Evolutionary conservation across 805 yeast genomes (phyloP).

Genomic region (Ogataea paraovalis): DNA sequence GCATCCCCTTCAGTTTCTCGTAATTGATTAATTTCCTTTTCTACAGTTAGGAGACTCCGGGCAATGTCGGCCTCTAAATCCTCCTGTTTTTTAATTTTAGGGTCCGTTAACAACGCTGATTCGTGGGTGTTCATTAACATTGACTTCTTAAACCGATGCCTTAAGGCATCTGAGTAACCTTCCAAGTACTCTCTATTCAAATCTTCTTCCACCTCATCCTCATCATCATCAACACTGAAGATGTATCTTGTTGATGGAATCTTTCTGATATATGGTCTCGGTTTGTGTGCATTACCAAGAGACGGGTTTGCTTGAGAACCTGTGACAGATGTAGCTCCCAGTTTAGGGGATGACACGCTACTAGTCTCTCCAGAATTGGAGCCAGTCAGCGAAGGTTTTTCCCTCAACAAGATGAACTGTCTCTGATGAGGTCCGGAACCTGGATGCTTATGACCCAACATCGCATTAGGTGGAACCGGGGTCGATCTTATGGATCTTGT

Average conservation of each 20-base stretch:
- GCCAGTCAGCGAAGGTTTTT: constrained; percentile 11
- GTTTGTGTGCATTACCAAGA: constrained; percentile 8
- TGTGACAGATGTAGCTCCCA: constrained; percentile 5
- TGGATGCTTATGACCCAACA: constrained; percentile 14
- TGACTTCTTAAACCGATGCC: constrained; percentile 38
- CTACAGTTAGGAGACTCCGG: constrained; percentile 18
- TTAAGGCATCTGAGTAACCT: constrained; percentile 69
- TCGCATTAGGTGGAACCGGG: constrained; percentile 22
- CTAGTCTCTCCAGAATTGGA: constrained; percentile 4
- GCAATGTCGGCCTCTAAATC: constrained; percentile 29
- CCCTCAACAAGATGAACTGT: constrained; percentile 30
- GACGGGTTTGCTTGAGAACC: constrained; percentile 8
- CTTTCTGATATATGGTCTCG: constrained; percentile 24
- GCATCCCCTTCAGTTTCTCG: constrained; percentile 29
- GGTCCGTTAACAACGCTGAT: neutral
- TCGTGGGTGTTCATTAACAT: constrained; percentile 2
- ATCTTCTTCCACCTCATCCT: constrained; percentile 64
- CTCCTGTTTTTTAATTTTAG: constrained; percentile 13
- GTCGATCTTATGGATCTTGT: constrained; percentile 15
- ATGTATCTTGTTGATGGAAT: constrained; percentile 35
- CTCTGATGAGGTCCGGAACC: constrained; percentile 28
- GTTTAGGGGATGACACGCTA: constrained; percentile 13
- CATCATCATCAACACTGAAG: constrained; percentile 80
- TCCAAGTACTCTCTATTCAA: constrained; percentile 59
- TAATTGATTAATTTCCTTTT: constrained; percentile 23